phyloP scores from a whole-genome alignment of 495 filamentous ascomycete species.

The Halenospora varia region DNA sequence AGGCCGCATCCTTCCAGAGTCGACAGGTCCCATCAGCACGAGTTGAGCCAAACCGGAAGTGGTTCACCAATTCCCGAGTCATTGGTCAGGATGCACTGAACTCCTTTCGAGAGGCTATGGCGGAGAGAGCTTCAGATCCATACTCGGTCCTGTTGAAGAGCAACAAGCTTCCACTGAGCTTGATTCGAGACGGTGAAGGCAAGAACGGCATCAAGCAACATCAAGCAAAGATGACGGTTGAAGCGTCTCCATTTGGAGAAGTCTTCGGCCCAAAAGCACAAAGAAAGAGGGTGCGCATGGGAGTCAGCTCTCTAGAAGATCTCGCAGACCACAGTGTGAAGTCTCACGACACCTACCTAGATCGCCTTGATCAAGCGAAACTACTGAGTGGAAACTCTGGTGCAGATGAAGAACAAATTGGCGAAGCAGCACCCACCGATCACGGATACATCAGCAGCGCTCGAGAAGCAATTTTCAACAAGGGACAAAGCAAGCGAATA shows the following conservation, averaged over 20 bases:
- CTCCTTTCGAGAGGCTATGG: conserved; percentile 88
- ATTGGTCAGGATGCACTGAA: conserved; percentile 65
- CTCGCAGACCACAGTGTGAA: conserved; percentile 73
- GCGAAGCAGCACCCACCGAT: conserved; percentile 44
- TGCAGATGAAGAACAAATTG: conserved; percentile 46
- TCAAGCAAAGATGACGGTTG: conserved; percentile 89
- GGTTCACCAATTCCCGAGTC: conserved; percentile 56
- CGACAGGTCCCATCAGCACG: conserved; percentile 74
- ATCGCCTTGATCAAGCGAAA: conserved; percentile 68
- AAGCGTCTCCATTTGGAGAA: conserved; percentile 78
- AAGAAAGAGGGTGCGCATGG: conserved; percentile 85
- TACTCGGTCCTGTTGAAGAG: conserved; percentile 89
- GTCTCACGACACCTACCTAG: conserved; percentile 73
- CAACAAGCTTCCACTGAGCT: conserved; percentile 87
- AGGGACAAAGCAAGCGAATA: conserved; percentile 91
- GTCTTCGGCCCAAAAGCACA: conserved; percentile 93
- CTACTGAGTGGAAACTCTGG: conserved; percentile 62
- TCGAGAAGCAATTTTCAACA: conserved; percentile 84
- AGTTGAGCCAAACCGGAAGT: conserved; percentile 89
- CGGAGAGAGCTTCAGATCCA: conserved; percentile 83
- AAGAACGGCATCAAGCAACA: conserved; percentile 87
- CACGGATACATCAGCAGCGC: conserved; percentile 58
- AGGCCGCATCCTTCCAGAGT: conserved; percentile 82
- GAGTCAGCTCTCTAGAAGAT: conserved; percentile 73
- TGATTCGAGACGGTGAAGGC: conserved; percentile 62